Conservation (phyloP, 345 rosid species). For the Eucalyptus decipiens region DNA sequence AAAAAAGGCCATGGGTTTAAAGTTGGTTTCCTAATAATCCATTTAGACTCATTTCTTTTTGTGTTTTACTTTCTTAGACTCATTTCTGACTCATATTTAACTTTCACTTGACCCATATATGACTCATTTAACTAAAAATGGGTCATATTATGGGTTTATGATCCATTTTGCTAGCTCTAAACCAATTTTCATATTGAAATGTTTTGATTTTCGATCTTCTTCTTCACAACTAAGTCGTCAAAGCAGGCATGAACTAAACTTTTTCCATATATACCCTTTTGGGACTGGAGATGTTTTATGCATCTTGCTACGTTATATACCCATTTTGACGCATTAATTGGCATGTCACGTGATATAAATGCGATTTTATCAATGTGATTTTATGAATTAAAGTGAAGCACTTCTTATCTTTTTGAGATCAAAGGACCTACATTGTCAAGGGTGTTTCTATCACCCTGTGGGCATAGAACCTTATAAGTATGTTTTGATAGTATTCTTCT, state of each 20-base stretch:
- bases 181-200: not conserved
- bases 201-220: not conserved
- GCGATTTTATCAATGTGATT: not conserved
- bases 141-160: too few species aligned
- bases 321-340: fast-evolving
- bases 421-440: not conserved
- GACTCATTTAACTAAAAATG: too few species aligned
- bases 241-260: fast-evolving
- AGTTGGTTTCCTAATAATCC: too few species aligned
- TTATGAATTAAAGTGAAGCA: not conserved
- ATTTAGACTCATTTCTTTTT: too few species aligned
- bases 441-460: not conserved
- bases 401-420: not conserved
- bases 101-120: too few species aligned
- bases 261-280: not conserved
- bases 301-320: fast-evolving
- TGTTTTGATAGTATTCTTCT: not conserved
- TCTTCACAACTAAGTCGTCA: not conserved
- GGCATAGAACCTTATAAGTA: not conserved
- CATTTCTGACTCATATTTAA: too few species aligned
- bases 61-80: too few species aligned
- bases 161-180: too few species aligned
- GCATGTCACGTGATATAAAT: not conserved
- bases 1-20: too few species aligned
- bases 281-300: fast-evolving